phyloP scores from a whole-genome alignment of 768 basidiomycete species.

The Lentinula boryana region DNA sequence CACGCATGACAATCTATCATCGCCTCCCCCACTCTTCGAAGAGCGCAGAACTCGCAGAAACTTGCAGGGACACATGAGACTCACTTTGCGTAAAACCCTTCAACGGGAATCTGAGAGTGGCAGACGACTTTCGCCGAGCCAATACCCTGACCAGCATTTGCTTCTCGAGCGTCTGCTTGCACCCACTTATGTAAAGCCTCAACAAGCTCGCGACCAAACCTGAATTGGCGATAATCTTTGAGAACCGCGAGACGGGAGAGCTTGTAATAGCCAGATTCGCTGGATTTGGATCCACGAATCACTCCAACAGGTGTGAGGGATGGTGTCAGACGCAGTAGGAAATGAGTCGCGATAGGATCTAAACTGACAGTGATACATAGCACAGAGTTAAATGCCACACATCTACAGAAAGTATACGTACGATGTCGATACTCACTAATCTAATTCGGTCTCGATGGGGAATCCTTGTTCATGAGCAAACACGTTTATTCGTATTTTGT shows the following conservation, averaged over 20 bases:
- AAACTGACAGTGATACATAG: conserved; percentile 29
- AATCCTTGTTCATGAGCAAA: conserved; percentile 68
- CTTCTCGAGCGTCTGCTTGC: conserved; percentile 31
- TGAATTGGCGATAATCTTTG: conserved; percentile 54
- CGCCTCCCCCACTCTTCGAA: background rate
- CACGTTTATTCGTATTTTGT: conserved; percentile 52
- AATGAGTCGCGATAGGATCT: conserved; percentile 62
- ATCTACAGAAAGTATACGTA: background rate
- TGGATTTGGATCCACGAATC: conserved; percentile 43
- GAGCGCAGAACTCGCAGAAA: background rate
- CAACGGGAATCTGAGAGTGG: conserved; percentile 71
- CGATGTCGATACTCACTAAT: conserved; percentile 44
- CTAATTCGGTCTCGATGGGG: conserved; percentile 67
- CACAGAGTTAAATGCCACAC: background rate
- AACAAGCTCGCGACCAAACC: conserved; percentile 66
- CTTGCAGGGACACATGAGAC: conserved; percentile 16
- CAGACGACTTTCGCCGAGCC: conserved; percentile 36
- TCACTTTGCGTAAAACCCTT: conserved; percentile 74
- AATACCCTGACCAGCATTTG: conserved; percentile 5
- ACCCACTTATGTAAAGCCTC: conserved; percentile 56
- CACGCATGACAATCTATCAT: background rate
- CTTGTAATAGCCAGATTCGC: conserved; percentile 51
- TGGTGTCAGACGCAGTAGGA: conserved; percentile 62
- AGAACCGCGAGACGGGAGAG: conserved; percentile 68
- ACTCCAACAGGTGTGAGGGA: conserved; percentile 65